Base-by-base conservation (phyloP, 106 monocot species). In the Dioscorea alata region DNA sequence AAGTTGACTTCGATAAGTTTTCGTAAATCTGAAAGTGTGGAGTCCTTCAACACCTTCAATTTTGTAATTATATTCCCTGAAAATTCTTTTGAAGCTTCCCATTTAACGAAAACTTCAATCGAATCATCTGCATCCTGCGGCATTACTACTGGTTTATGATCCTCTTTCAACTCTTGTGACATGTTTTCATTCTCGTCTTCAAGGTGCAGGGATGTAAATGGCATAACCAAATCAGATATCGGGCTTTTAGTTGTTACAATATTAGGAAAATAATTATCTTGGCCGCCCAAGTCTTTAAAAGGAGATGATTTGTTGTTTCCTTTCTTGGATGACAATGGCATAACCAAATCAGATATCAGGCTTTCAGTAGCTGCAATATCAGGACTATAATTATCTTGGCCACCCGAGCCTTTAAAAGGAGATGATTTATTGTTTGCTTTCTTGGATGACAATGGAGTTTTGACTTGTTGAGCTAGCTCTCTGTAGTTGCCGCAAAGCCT, bases 401-500 rank as follows among this genome's bases (percentile, higher is more conserved):
- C 48, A 49, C 42, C 42, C 15, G 49, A 66, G 2, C 66, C 60
- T 56, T 73, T 59, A 19, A 64, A 9, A 15, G 80, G 65, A 22
- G 69, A 65, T 4, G 62, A 63, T 35, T 70, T 48, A 0, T 48
- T 60, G 49, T 24, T 77, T 20, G 66, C 19, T 72, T 75, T 67
- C 28, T 80, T 81, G 13, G 70, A 23, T 20, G 89, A 77, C 34
- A 84, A 65, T 18, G 53, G 42, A 58, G 21, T 34, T 23, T 60
- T 71, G 15, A 74, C 80, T 25, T 92, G 86, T 6, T 89, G 83
- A 48, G 82, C 75, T 57, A 90, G 53, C 76, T 99, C 92, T 50
- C 97, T 84, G 42, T 93, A 60, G 80, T 87, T 99, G 2, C 97
- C 97, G 28, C 97, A 99, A 24, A 99, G 85, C 73, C 89, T 86